Evolutionary conservation across 2,329 filamentous ascomycete genomes (phyloP).

Genomic region (Ceratocystis harringtonii): DNA sequence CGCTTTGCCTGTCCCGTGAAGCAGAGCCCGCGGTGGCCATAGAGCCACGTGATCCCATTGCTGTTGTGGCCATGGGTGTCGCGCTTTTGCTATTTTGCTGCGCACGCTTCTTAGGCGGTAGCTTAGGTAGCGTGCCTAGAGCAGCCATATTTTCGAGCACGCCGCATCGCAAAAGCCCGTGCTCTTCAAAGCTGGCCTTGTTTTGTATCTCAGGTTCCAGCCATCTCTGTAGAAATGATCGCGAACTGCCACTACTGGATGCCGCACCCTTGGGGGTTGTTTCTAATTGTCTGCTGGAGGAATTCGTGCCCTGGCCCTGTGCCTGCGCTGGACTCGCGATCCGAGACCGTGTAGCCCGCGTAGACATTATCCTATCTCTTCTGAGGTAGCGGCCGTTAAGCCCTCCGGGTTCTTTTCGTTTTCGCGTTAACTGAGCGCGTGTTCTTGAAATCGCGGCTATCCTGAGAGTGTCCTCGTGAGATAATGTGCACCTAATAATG

Average conservation of each 20-base stretch:
- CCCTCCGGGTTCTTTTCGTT: conserved; percentile 16
- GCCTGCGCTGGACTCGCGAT: conserved; percentile 11
- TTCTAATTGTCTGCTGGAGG: conserved; percentile 23
- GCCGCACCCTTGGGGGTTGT: conserved; percentile 22
- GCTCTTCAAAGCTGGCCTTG: conserved; percentile 64
- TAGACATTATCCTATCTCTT: conserved; percentile 20
- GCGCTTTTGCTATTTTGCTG: neutral
- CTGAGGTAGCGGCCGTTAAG: conserved; percentile 1
- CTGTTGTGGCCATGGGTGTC: neutral
- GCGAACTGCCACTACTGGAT: conserved; percentile 27
- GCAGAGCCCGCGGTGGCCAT: conserved; percentile 19
- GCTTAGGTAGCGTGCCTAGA: conserved; percentile 56
- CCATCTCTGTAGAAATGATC: conserved; percentile 41
- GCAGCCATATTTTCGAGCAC: conserved; percentile 75
- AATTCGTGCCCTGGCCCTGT: neutral
- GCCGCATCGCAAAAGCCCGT: conserved; percentile 55
- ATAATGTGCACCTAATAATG: neutral
- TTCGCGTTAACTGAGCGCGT: conserved; percentile 8
- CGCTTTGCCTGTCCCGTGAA: conserved; percentile 20
- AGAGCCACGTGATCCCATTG: neutral
- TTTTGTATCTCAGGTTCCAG: conserved; percentile 43
- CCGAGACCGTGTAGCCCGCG: conserved; percentile 14
- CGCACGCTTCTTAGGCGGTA: conserved; percentile 19
- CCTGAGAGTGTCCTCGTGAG: neutral
- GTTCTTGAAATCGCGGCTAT: neutral